Evolutionary conservation across 78 protist species (phyloP), one percentile per base, ranked within the genome.

Genomic region (Dictyostelium brefeldianum): DNA sequence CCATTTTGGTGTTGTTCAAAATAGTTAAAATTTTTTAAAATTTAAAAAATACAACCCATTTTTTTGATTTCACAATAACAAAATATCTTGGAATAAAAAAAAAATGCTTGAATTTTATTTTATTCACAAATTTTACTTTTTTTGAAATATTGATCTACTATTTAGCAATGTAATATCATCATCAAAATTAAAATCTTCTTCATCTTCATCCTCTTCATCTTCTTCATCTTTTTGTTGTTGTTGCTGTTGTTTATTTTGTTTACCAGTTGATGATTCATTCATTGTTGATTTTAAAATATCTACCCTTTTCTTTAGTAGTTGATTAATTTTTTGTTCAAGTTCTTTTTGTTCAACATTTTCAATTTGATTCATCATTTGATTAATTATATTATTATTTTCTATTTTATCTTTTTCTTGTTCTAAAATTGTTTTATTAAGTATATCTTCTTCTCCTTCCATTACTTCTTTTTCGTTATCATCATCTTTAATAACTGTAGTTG

Each of bases 171-270:
- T 18, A 11, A 65, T 31, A 65, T 65, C 73, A 7, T 65, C 47
- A 14, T 65, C 73, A 25, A 65, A 65, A 65, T 65, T 29, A 14
- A 65, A 65, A 65, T 65, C 73, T 12, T 65, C 73, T 27, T 65
- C 73, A 4, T 65, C 73, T 7, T 57, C 67, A 22, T 57, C 67
- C 0, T n/a, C 67, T 3, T n/a, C 29, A n/a, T 57, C 29, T 14
- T 14, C n/a, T 10, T 29, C 9, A 11, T 64, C 71, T 64, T 64
- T 29, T 64, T 64, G 8, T 25, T 64, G n/a, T n/a, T n/a, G n/a
- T n/a, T 27, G 46, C 27, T 65, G 6, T 1, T 25, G 2, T 65
- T 65, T 65, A 12, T 31, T 3, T 65, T 65, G 0, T n/a, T 22
- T 36, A 59, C 11, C 25, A 59, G n/a, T 59, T 22, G n/a, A 22